Base-by-base conservation (phyloP, 1,139 yeast species). In the Yamadazyma membranifaciens region DNA sequence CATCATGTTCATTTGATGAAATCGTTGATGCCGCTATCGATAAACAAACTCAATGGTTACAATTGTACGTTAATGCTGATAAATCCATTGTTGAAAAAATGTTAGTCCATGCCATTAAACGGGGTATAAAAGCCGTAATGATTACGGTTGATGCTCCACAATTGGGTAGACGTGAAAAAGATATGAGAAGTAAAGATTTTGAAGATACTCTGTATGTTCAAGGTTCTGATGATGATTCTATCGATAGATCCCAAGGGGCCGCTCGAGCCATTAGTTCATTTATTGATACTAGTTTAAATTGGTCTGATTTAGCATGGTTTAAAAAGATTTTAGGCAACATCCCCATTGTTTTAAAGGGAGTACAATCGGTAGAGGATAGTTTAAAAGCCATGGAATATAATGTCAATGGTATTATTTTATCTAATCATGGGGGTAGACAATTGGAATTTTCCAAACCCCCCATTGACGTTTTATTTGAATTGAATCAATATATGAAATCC, bases 61-160 rank as follows among this genome's bases (percentile, higher is more conserved):
- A 91, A 64, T 69, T 91, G 40, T 91, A 91, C 55, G 96, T 89
- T 40, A 87, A 87, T 55, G 67, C 82, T 9, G 76, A 75, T 48
- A 51, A 67, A 9, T 63, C 58, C n/a, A 56, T 85, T 36, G 82
- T 92, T 31, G 67, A 69, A 36, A 61, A 69, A 29, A 71, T 86
- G 51, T 80, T 87, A 22, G 71, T 73, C 49, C 84, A 83, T 51
- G 95, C 94, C 1, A 95, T 85, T 60, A 55, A 65, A 36, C 65
- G 88, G 37, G 95, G 96, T 0, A 71, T 85, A 54, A 83, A 82
- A 55, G 96, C 91, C 0, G 68, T 88, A 16, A 87, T 87, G 58
- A 80, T 88, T 41, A 88, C 96, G 0, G 97, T 89, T 3, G 98
- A 91, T 66, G 96, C 97, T 0, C 97, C 97, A 3, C 88, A 87